Evolutionary conservation across 257 asterid genomes (phyloP).

Genomic region (Solanum etuberosum): DNA sequence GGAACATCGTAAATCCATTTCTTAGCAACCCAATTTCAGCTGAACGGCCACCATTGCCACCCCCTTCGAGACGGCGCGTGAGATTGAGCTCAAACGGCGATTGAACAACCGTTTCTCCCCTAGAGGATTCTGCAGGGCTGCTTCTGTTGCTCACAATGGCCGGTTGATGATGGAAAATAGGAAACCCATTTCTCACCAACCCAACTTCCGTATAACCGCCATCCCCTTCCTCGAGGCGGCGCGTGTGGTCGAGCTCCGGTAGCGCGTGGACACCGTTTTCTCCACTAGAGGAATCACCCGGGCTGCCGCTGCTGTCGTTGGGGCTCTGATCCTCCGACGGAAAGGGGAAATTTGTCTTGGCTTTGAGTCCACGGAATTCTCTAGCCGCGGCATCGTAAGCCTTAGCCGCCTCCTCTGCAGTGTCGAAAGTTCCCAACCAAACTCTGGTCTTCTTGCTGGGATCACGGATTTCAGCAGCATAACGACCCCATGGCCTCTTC

Average conservation of each 20-base stretch:
- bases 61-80: slow-evolving; percentile 51
- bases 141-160: slow-evolving; percentile 38
- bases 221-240: slow-evolving; percentile 24
- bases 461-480: slow-evolving; percentile 94
- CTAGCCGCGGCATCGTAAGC: slow-evolving; percentile 81
- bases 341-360: slow-evolving; percentile 63
- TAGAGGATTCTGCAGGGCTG: slow-evolving; percentile 56
- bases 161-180: not conserved
- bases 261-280: slow-evolving; percentile 35
- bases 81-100: slow-evolving; percentile 50
- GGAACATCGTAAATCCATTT: not conserved
- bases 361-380: slow-evolving; percentile 77
- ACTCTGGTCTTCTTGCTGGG: slow-evolving; percentile 78
- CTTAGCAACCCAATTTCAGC: slow-evolving; percentile 7
- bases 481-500: slow-evolving; percentile 98
- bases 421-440: slow-evolving; percentile 87
- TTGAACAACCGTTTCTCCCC: slow-evolving; percentile 24
- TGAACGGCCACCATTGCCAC: not conserved
- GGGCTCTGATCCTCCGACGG: slow-evolving; percentile 34
- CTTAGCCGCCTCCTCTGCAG: slow-evolving; percentile 90
- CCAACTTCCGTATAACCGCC: not conserved
- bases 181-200: not conserved
- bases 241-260: slow-evolving; percentile 49
- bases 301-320: slow-evolving; percentile 57
- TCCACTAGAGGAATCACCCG: slow-evolving; percentile 57